Evolutionary conservation across 2,329 filamentous ascomycete genomes (phyloP), one percentile per base, ranked within the genome.

Genomic region (Parascedosporium putredinis): DNA sequence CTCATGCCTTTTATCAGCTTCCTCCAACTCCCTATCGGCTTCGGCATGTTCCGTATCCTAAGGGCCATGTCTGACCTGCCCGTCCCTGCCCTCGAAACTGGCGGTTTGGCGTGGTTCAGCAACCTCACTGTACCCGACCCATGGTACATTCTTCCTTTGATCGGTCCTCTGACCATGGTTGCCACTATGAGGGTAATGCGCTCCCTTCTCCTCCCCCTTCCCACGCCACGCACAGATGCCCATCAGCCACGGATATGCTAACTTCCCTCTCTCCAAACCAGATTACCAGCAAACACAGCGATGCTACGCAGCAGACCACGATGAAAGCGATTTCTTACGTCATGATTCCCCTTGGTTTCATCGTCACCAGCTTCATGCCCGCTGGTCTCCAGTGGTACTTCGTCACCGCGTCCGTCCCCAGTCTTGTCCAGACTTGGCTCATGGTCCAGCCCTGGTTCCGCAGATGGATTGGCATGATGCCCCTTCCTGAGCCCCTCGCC

Each of bases 81-180:
- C 3, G 88, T 96, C 4, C 91, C 91, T 0, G 83, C 80, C 1
- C 65, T 97, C 55, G 78, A 86, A 57, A 70, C 68, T 1, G 86
- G 86, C 27, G 83, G 86, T 2, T 67, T 82, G 31, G 67, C 82
- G 36, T 98, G 93, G 93, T 78, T 97, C 56, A 67, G 71, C 2
- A 86, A 97, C 63, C 66, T 98, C 54, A 83, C 88, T 0, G 61
- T 81, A 20, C 64, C 78, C 2, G 93, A 98, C 64, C 91, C 93
- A 0, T 83, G 75, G 58, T 91, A 79, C 57, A 64, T 93, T 36
- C 68, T 97, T 27, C 93, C 93, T 2, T 54, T 79, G 2, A 51
- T 74, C 1, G 79, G 81, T 3, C 75, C 81, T 1, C 64, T 61
- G 6, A 60, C 79, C 49, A 75, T 85, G 64, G 77, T 75, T 56